Percentiles rank a stretch among this genome's conserved stretches.
Conservation (phyloP, 257 asterid genomes). For the Buddleja alternifolia region DNA sequence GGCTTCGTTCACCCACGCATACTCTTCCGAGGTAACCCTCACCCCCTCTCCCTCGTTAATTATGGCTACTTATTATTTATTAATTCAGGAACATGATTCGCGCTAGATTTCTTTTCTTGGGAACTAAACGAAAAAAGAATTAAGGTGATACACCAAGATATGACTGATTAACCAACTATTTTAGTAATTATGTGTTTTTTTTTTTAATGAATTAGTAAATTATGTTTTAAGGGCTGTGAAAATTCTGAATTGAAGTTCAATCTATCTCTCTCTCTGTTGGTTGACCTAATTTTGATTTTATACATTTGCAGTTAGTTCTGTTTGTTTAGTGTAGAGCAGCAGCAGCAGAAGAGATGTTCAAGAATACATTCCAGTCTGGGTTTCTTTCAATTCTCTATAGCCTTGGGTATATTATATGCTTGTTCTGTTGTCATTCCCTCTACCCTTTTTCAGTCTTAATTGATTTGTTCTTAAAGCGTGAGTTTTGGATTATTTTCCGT, state of each 20-base stretch:
- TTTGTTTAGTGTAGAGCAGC: not conserved
- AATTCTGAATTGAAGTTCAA: slow-evolving; percentile 15
- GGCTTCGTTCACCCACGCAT: too few relatives aligned
- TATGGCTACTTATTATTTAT: not conserved
- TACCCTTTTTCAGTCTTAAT: not conserved
- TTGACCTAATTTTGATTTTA: not conserved
- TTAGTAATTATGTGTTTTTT: not conserved
- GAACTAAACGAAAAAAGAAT: not conserved
- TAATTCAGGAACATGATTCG: slow-evolving; percentile 1
- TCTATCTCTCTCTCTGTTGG: not conserved
- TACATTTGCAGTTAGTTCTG: slow-evolving; percentile 7
- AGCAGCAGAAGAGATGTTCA: slow-evolving; percentile 65
- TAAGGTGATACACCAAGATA: not conserved
- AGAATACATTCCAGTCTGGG: slow-evolving; percentile 95
- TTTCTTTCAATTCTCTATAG: slow-evolving; percentile 91
- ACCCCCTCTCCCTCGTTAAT: not conserved
- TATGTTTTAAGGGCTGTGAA: not conserved
- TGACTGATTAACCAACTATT: not conserved
- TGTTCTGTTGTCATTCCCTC: not conserved
- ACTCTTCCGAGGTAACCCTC: too few relatives aligned
- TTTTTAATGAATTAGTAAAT: too few relatives aligned
- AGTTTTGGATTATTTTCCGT: not conserved
- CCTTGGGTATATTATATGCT: slow-evolving; percentile 65
- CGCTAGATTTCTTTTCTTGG: slow-evolving; percentile 11
- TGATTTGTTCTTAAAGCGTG: slow-evolving; percentile 14